These are phyloP conservation scores for Starmerella davenportii DNA, from an alignment of 805 yeast genomes.

Conservation along the genomic window DNA sequence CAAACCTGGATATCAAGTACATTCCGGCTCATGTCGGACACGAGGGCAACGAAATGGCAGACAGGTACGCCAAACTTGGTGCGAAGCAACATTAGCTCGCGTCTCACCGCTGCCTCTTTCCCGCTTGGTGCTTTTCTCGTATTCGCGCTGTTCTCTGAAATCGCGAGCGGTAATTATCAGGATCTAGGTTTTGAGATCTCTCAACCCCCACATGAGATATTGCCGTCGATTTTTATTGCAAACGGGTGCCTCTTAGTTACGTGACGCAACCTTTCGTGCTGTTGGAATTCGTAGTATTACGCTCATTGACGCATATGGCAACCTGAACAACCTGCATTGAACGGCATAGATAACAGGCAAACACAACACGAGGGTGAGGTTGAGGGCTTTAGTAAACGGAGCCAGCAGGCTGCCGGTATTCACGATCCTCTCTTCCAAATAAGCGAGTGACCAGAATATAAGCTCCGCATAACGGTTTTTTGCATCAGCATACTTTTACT, in stretches of 20 bases:
- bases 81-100: background rate
- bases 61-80: background rate
- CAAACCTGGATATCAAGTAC: background rate
- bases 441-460: too few species aligned
- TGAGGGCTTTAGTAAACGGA: too few species aligned
- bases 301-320: too few species aligned
- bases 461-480: too few species aligned
- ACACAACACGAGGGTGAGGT: too few species aligned
- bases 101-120: background rate
- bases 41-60: slow-evolving; percentile 1
- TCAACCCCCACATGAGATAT: background rate
- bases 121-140: background rate
- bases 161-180: background rate
- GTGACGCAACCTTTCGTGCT: background rate
- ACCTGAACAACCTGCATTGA: too few species aligned
- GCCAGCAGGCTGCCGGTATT: too few species aligned
- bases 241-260: background rate
- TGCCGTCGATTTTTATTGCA: background rate
- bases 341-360: too few species aligned
- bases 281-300: too few species aligned
- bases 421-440: too few species aligned
- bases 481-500: too few species aligned
- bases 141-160: background rate
- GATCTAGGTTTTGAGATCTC: too few species aligned
- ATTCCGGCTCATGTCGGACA: slow-evolving; percentile 1